phyloP scores from a whole-genome alignment of 192 early-diverging fungal genomes.

The Gonapodya sp. region DNA sequence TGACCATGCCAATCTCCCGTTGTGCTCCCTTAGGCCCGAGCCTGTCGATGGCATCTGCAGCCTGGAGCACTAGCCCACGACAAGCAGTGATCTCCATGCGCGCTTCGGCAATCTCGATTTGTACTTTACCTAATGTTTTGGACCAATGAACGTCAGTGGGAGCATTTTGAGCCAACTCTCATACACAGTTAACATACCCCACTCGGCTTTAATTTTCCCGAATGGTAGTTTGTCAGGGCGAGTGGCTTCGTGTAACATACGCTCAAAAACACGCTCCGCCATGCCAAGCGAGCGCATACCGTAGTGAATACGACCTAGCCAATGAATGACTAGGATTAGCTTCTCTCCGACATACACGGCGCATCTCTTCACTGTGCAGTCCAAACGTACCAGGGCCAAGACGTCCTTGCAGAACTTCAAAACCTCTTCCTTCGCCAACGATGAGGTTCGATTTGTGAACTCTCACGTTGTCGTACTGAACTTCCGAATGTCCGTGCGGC shows the following conservation, averaged over 20 bases:
- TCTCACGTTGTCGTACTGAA: slow-evolving; percentile 78
- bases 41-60: slow-evolving; percentile 8
- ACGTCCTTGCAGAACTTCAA: slow-evolving; percentile 95
- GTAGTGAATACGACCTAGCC: not conserved
- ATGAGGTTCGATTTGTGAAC: slow-evolving; percentile 82
- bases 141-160: too few species aligned
- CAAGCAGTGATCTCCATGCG: slow-evolving; percentile 8
- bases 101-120: slow-evolving; percentile 1
- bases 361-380: too few species aligned
- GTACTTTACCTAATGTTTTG: not conserved
- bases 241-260: slow-evolving; percentile 1
- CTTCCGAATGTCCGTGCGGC: slow-evolving; percentile 92
- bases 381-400: slow-evolving; percentile 71
- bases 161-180: too few species aligned
- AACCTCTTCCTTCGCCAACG: slow-evolving; percentile 89
- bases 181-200: not conserved
- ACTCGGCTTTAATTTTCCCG: slow-evolving; percentile 6
- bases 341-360: too few species aligned
- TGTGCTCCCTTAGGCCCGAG: slow-evolving; percentile 2
- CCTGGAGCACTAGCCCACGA: slow-evolving; percentile 11
- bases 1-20: slow-evolving; percentile 5
- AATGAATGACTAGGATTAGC: too few species aligned
- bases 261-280: slow-evolving; percentile 7
- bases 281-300: not conserved
- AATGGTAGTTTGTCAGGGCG: not conserved